These are phyloP conservation scores for Candida ascalaphidarum DNA, from an alignment of 805 yeast species.

Conservation along the genomic window DNA sequence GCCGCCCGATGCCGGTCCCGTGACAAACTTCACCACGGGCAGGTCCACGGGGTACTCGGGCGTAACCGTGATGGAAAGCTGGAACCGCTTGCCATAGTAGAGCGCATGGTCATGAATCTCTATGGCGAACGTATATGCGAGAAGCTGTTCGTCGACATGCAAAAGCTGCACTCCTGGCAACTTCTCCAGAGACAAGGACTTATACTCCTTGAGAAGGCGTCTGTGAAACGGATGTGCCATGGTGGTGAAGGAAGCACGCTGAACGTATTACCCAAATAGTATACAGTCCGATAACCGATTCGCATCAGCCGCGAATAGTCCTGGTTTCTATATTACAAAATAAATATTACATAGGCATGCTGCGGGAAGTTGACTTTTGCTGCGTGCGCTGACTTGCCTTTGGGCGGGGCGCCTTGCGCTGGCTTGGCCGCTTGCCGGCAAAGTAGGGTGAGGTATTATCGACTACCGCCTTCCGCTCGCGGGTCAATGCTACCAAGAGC, in stretches of 20 bases:
- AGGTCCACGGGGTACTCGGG: constrained; percentile 48
- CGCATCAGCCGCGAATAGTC: too few relatives aligned
- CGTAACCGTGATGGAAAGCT: constrained; percentile 33
- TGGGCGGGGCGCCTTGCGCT: not conserved
- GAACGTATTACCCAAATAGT: not conserved
- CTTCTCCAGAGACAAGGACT: constrained; percentile 4
- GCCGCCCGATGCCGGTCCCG: not conserved
- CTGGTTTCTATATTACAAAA: too few relatives aligned
- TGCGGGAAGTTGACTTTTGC: too few relatives aligned
- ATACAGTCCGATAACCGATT: too few relatives aligned
- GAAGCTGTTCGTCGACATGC: constrained; percentile 9
- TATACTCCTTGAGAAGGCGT: constrained; percentile 21
- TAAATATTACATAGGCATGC: too few relatives aligned
- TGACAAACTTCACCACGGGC: constrained; percentile 50
- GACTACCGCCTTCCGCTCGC: constrained; percentile 17
- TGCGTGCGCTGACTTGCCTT: too few relatives aligned
- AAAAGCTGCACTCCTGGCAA: constrained; percentile 18
- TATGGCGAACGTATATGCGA: constrained; percentile 14
- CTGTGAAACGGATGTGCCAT: constrained; percentile 17
- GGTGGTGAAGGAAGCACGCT: too few relatives aligned
- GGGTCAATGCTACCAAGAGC: constrained; percentile 19
- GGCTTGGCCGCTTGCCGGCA: constrained; percentile 1
- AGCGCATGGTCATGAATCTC: constrained; percentile 5
- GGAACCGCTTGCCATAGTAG: too few relatives aligned
- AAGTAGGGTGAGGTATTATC: constrained; percentile 1